Conservation (phyloP, 495 filamentous ascomycete genomes). For the Penicillium steckii region DNA sequence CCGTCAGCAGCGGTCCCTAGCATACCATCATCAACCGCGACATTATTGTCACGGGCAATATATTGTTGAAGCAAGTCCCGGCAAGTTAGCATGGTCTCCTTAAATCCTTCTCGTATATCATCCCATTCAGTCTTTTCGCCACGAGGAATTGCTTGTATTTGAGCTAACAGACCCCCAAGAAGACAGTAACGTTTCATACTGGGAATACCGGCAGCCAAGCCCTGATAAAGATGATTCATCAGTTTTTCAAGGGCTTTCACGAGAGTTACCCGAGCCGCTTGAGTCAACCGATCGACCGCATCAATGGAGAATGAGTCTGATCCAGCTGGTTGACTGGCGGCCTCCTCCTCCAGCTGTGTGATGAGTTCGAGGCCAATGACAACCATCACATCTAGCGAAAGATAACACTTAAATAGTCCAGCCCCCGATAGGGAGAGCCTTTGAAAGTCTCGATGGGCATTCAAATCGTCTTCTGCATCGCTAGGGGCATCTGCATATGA, state of each 20-base stretch:
- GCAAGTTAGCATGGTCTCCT: conserved; percentile 12
- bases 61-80: conserved; percentile 10
- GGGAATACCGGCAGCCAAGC: conserved; percentile 19
- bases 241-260: conserved; percentile 18
- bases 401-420: conserved; percentile 42
- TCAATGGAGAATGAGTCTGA: neutral
- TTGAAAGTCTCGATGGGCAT: conserved; percentile 28
- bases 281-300: conserved; percentile 9
- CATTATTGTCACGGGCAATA: neutral
- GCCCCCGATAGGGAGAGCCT: conserved; percentile 29
- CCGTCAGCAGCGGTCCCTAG: neutral
- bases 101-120: conserved; percentile 10
- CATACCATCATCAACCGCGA: neutral
- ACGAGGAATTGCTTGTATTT: conserved; percentile 5
- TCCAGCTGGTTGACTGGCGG: neutral
- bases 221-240: conserved; percentile 11
- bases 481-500: conserved; percentile 27
- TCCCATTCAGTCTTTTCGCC: conserved; percentile 5
- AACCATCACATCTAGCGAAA: conserved; percentile 27
- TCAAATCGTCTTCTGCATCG: conserved; percentile 17
- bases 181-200: conserved; percentile 26
- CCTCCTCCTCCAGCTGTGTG: conserved; percentile 32
- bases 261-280: conserved; percentile 10
- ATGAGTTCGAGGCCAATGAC: conserved; percentile 41
- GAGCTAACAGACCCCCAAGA: conserved; percentile 14